phyloP scores from a whole-genome alignment of 208 protist species.

The Endotrypanum monterogeii region DNA sequence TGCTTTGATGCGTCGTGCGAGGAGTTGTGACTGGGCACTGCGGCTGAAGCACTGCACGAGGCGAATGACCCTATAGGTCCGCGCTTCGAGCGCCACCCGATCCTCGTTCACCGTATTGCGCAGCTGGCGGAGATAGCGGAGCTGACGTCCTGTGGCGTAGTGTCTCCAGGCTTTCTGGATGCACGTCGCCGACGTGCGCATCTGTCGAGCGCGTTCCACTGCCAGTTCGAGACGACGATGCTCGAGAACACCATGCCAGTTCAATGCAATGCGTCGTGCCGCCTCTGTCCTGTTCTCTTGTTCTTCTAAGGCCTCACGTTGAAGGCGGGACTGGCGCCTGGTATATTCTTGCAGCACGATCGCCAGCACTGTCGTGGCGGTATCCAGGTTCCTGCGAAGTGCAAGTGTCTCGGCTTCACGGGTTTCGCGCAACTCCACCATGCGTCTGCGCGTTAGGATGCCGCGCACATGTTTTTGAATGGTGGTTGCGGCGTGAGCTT shows the following conservation, averaged over 20 bases:
- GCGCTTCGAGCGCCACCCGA: conserved; percentile 41
- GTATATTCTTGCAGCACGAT: conserved; percentile 58
- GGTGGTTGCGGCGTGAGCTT: conserved; percentile 28
- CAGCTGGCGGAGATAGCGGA: conserved; percentile 56
- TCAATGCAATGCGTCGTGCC: conserved; percentile 39
- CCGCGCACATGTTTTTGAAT: conserved; percentile 54
- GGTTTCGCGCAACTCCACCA: background rate
- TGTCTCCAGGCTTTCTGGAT: conserved; percentile 55
- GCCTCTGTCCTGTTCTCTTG: conserved; percentile 30
- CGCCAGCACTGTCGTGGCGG: conserved; percentile 30
- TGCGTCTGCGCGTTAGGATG: conserved; percentile 17
- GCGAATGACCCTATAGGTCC: conserved; percentile 31
- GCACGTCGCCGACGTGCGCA: conserved; percentile 37
- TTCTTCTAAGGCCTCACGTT: conserved; percentile 23
- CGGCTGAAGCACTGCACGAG: conserved; percentile 59
- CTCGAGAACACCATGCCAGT: conserved; percentile 39
- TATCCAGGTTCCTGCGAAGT: conserved; percentile 18
- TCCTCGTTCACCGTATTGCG: conserved; percentile 39
- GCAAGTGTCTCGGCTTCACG: conserved; percentile 9
- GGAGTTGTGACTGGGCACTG: conserved; percentile 38
- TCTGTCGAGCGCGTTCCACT: conserved; percentile 34
- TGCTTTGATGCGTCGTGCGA: conserved; percentile 37
- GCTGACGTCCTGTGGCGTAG: conserved; percentile 48
- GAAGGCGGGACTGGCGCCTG: conserved; percentile 30
- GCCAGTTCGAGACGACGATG: conserved; percentile 42